phyloP scores from a whole-genome alignment of 257 asterid genomes.

The Mentha longifolia region DNA sequence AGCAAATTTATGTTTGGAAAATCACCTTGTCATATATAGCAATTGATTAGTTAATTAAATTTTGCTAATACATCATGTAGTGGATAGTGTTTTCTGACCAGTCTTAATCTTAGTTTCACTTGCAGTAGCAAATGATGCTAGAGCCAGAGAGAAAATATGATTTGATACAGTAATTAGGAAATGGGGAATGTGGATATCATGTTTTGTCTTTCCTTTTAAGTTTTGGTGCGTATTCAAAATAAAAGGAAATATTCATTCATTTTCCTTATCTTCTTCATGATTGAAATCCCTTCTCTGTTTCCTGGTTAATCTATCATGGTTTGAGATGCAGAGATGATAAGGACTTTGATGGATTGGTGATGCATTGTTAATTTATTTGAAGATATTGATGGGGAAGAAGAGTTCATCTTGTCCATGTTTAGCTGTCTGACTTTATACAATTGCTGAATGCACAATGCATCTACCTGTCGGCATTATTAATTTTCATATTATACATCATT shows the following conservation, averaged over 20 bases:
- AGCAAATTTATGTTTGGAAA: conserved; percentile 10
- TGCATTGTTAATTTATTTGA: not conserved
- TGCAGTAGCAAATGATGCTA: not conserved
- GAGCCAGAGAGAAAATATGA: conserved; percentile 1
- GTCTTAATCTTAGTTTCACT: conserved; percentile 1
- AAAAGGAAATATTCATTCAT: not conserved
- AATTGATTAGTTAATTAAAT: not conserved
- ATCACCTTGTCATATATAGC: not conserved
- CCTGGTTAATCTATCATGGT: conserved; percentile 2
- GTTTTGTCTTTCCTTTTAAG: not conserved
- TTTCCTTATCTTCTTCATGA: not conserved
- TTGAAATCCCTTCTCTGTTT: conserved; percentile 1
- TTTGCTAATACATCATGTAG: conserved; percentile 1
- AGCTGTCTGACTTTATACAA: conserved; percentile 6
- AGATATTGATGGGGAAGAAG: conserved; percentile 14
- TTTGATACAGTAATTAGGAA: not conserved
- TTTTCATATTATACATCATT: conserved; percentile 6
- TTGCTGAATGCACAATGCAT: conserved; percentile 15
- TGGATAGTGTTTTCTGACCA: not conserved
- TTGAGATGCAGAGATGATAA: conserved; percentile 17
- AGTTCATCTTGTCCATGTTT: conserved; percentile 9
- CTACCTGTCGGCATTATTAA: conserved; percentile 2
- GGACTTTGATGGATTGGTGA: not conserved
- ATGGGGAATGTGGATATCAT: not conserved
- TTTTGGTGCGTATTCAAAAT: not conserved